Percentiles rank a stretch among this genome's conserved stretches.
Conservation (phyloP, 768 basidiomycete species). For the Mycena haematopus region DNA sequence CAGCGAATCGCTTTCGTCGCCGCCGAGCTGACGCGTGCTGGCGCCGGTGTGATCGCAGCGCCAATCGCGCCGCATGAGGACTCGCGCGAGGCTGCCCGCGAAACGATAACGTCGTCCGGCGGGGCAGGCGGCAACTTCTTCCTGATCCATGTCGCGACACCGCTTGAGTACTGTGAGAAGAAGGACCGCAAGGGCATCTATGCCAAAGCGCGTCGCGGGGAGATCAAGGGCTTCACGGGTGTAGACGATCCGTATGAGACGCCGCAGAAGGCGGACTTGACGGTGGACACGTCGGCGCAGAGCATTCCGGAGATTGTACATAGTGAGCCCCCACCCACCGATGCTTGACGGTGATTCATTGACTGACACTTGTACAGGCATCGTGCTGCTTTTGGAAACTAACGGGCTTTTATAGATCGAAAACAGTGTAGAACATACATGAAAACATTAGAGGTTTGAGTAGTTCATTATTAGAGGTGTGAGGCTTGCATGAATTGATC, state of each 20-base stretch:
- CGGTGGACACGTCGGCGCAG: constrained; percentile 80
- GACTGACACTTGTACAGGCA: constrained; percentile 42
- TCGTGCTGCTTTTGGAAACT: constrained; percentile 70
- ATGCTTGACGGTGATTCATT: constrained; percentile 13
- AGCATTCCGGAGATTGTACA: constrained; percentile 94
- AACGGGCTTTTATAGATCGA: constrained; percentile 53
- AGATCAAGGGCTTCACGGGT: constrained; percentile 88
- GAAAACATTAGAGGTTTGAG: constrained; percentile 75
- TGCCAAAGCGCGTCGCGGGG: constrained; percentile 78
- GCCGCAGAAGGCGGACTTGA: constrained; percentile 81
- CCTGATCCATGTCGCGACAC: constrained; percentile 93
- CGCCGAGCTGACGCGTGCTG: constrained; percentile 91
- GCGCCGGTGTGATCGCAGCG: constrained; percentile 93
- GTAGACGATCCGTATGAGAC: constrained; percentile 86
- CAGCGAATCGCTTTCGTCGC: constrained; percentile 89
- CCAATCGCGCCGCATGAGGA: constrained; percentile 87
- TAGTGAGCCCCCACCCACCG: constrained; percentile 59
- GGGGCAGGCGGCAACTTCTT: constrained; percentile 94
- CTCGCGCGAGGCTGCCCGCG: constrained; percentile 76
- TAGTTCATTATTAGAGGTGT: constrained; percentile 54
- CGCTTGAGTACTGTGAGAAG: constrained; percentile 87
- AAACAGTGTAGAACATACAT: not conserved
- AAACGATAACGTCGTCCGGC: constrained; percentile 73
- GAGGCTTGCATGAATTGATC: constrained; percentile 10
- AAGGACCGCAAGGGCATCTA: constrained; percentile 88